These are phyloP conservation scores for Geotrichum fermentans DNA, from an alignment of 1,139 yeast species.

Conservation along the genomic window DNA sequence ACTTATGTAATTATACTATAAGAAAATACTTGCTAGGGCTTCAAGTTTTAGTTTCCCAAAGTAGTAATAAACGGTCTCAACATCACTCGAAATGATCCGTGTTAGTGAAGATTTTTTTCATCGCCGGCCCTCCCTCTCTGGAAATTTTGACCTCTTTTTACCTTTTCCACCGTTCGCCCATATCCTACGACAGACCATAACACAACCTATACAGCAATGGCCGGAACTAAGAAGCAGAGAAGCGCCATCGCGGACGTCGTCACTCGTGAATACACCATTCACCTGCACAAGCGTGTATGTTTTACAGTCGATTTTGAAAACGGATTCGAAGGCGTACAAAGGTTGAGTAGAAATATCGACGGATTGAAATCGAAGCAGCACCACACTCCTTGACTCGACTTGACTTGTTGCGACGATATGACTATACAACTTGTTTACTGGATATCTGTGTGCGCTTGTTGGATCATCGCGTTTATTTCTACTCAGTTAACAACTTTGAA, in stretches of 20 bases:
- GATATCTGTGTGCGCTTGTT: no score
- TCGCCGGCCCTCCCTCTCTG: not conserved
- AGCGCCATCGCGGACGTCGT: slow-evolving; percentile 99
- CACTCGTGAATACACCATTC: slow-evolving; percentile 99
- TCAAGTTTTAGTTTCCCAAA: not conserved
- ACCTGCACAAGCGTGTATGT: slow-evolving; percentile 98
- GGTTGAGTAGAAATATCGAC: no score
- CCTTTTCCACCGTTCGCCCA: slow-evolving; percentile 15
- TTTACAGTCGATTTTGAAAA: slow-evolving; percentile 1
- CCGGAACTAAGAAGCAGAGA: slow-evolving; percentile 44
- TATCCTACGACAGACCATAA: slow-evolving; percentile 14
- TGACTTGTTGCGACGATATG: no score
- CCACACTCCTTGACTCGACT: no score
- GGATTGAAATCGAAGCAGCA: no score
- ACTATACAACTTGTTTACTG: no score
- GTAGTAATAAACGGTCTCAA: not conserved
- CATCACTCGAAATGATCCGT: not conserved
- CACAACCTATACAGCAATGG: slow-evolving; percentile 31
- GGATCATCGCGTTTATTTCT: no score
- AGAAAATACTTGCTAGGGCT: not conserved
- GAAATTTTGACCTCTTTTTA: slow-evolving; percentile 15
- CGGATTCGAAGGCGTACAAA: no score
- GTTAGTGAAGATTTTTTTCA: not conserved
- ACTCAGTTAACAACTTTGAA: no score
- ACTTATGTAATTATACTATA: no score